A percentile compares a stretch with the other conserved stretches of the same genome.
These are phyloP conservation scores for Sugiyamaella grinbergsii DNA, from an alignment of 1,139 yeast genomes.

Conservation along the genomic window DNA sequence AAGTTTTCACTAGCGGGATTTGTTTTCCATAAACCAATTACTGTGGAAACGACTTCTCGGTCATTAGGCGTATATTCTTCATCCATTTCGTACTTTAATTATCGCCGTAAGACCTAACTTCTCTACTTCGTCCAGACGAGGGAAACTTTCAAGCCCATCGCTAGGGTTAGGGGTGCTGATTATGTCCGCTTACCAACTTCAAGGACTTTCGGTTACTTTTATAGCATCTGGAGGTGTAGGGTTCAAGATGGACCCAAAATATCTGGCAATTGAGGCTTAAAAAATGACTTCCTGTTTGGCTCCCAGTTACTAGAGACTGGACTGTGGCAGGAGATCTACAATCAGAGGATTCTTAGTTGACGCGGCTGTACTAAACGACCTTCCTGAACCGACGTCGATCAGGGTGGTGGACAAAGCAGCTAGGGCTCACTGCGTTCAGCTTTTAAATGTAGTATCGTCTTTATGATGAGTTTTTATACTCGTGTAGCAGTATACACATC, in stretches of 20 bases:
- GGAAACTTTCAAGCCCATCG: background rate
- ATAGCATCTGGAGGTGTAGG: too few relatives aligned
- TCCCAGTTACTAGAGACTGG: too few relatives aligned
- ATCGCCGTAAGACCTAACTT: background rate
- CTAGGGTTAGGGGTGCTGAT: background rate
- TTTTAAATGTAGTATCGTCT: background rate
- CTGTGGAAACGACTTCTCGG: conserved; percentile 62
- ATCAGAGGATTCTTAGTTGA: too few relatives aligned
- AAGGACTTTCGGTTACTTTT: too few relatives aligned
- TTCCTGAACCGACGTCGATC: too few relatives aligned
- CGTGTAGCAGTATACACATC: conserved; percentile 6
- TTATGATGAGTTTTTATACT: background rate
- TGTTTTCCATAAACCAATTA: conserved; percentile 65
- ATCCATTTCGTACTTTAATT: conserved; percentile 3
- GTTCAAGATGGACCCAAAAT: too few relatives aligned
- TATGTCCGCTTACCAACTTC: background rate
- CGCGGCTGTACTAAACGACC: too few relatives aligned
- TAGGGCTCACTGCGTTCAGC: background rate
- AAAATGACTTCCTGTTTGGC: too few relatives aligned
- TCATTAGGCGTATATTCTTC: conserved; percentile 53
- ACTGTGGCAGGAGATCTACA: too few relatives aligned
- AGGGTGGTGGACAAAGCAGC: background rate
- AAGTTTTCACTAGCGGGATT: conserved; percentile 65
- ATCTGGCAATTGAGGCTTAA: too few relatives aligned
- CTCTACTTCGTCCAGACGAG: background rate